A percentile compares a stretch with the other conserved stretches of the same genome.
phyloP scores from a whole-genome alignment of 1,284 basidiomycete species.

The Microbotryomycetes sp. region DNA sequence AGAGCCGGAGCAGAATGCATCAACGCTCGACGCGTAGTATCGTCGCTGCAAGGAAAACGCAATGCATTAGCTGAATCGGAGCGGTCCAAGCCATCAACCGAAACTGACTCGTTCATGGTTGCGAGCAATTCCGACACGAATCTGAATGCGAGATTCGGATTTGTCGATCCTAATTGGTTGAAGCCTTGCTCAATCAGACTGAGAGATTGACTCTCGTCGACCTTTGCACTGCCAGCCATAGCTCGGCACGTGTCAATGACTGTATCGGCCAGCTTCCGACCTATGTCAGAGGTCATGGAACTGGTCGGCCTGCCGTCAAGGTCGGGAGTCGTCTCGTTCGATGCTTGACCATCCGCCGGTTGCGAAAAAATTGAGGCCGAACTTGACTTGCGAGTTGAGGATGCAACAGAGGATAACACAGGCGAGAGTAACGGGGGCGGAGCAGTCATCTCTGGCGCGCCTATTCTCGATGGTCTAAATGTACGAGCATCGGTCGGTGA shows the following conservation, averaged over 20 bases:
- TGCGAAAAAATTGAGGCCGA: not conserved
- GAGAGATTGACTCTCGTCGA: constrained; percentile 41
- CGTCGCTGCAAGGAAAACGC: not conserved
- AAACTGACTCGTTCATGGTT: not conserved
- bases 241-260: not conserved
- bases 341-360: not conserved
- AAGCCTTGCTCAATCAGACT: constrained; percentile 39
- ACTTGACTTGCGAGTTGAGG: not conserved
- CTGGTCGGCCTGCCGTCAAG: not conserved
- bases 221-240: not conserved
- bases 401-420: not conserved
- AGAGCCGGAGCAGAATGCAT: too few relatives aligned
- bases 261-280: not conserved
- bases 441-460: too few relatives aligned
- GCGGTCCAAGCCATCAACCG: too few relatives aligned
- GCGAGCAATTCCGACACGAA: not conserved
- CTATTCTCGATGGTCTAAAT: not conserved
- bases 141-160: not conserved
- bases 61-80: too few relatives aligned
- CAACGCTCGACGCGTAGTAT: not conserved
- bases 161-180: constrained; percentile 36
- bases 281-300: not conserved
- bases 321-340: not conserved
- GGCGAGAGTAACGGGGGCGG: too few relatives aligned
- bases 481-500: not conserved